phyloP scores from a whole-genome alignment of 371 early-diverging fungal genomes.

The Lichtheimia ornata region DNA sequence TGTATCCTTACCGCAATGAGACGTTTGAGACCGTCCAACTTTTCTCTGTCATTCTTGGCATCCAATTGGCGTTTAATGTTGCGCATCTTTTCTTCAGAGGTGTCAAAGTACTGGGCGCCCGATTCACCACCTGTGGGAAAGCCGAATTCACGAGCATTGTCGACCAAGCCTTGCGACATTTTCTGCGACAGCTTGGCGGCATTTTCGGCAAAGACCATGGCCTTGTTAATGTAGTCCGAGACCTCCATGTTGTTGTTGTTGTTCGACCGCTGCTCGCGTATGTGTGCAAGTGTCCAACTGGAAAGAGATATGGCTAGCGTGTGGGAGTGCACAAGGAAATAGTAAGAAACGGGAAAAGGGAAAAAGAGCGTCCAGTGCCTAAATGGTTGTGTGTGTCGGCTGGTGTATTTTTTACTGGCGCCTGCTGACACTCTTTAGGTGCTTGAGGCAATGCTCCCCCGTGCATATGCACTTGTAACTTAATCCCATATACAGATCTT shows the following conservation, averaged over 20 bases:
- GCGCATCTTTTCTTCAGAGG: conserved; percentile 79
- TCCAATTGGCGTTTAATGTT: conserved; percentile 79
- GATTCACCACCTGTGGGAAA: conserved; percentile 65
- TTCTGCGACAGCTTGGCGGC: conserved; percentile 86
- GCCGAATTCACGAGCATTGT: conserved; percentile 85
- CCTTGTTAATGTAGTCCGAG: conserved; percentile 71
- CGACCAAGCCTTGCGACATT: conserved; percentile 82
- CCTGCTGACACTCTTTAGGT: no score
- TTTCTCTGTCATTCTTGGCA: conserved; percentile 88
- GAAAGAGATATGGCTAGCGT: no score
- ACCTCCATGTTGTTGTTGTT: conserved; percentile 37
- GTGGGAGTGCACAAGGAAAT: no score
- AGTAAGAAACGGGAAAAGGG: no score
- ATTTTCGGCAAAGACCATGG: conserved; percentile 76
- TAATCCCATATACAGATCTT: no score
- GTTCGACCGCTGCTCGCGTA: no score
- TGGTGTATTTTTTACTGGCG: no score
- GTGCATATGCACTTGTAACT: no score
- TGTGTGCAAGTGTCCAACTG: no score
- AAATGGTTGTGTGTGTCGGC: no score
- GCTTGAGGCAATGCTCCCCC: no score
- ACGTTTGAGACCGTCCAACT: conserved; percentile 87
- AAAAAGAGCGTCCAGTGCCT: no score
- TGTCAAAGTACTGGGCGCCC: conserved; percentile 82
- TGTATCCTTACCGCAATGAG: conserved; percentile 80